These are phyloP conservation scores for Hyaloperonospora brassicae DNA, from an alignment of 352 stramenopile genomes.

Conservation along the genomic window DNA sequence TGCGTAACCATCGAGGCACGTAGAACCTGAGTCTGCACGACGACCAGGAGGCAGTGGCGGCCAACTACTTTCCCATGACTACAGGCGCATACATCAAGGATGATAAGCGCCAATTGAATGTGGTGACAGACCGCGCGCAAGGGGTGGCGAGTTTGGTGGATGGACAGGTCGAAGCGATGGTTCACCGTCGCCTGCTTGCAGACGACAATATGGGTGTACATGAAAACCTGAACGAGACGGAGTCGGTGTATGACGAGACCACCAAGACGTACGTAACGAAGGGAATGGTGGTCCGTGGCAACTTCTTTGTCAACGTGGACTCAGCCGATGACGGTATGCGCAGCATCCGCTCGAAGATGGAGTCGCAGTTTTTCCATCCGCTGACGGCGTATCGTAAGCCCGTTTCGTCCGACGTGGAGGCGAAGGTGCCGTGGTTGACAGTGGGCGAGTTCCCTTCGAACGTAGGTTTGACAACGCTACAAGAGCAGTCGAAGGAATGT, in stretches of 20 bases:
- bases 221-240: constrained; percentile 89
- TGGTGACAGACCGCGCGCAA: constrained; percentile 91
- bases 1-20: constrained; percentile 82
- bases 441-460: constrained; percentile 83
- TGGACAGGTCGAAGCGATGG: constrained; percentile 94
- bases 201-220: constrained; percentile 92
- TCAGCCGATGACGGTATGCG: constrained; percentile 43
- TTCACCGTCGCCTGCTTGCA: constrained; percentile 88
- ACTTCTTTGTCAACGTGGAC: constrained; percentile 63
- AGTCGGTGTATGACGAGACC: constrained; percentile 66
- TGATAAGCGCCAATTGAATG: constrained; percentile 62
- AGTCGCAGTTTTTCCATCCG: constrained; percentile 58
- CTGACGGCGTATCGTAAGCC: constrained; percentile 44
- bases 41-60: constrained; percentile 88
- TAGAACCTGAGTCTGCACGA: constrained; percentile 86
- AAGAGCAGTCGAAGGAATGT: constrained; percentile 62
- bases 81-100: constrained; percentile 91
- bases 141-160: constrained; percentile 87
- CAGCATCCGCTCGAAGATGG: constrained; percentile 53
- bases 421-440: constrained; percentile 59
- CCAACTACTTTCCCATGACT: constrained; percentile 97
- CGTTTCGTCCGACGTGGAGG: constrained; percentile 18
- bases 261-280: constrained; percentile 49
- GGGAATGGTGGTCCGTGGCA: constrained; percentile 60
- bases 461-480: constrained; percentile 89